Conservation (phyloP, 352 stramenopile species). For the Plasmopara muralis region DNA sequence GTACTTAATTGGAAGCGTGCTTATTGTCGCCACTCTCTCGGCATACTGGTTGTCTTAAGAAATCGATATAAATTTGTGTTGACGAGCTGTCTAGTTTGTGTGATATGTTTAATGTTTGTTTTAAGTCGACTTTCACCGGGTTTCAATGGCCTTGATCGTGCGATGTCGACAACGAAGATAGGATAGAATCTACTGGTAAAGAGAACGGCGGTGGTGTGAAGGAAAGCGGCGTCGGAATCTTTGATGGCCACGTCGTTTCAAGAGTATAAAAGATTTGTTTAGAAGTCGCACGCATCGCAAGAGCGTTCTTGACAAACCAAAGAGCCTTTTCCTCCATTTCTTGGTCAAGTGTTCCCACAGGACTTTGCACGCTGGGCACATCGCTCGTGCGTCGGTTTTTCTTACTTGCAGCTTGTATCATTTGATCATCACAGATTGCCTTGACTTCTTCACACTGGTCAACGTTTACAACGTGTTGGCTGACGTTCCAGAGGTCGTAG, state of each 20-base stretch:
- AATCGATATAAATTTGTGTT: constrained; percentile 3
- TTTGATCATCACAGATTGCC: too few species aligned
- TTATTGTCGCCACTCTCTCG: constrained; percentile 33
- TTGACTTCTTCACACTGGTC: too few species aligned
- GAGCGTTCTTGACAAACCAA: too few species aligned
- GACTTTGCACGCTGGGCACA: constrained; percentile 3
- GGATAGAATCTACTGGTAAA: too few species aligned
- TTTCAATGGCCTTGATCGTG: too few species aligned
- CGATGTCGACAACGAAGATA: too few species aligned
- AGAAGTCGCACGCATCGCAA: too few species aligned
- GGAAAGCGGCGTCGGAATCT: too few species aligned
- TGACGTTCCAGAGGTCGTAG: constrained; percentile 60
- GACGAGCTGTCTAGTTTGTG: not conserved
- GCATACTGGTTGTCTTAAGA: constrained; percentile 49
- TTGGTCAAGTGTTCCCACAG: constrained; percentile 32
- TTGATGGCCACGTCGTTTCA: too few species aligned
- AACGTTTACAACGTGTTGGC: not conserved
- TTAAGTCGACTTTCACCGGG: constrained; percentile 16
- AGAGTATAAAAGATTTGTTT: too few species aligned
- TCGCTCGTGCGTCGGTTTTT: constrained; percentile 18
- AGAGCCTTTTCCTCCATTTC: constrained; percentile 27
- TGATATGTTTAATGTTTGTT: constrained; percentile 9
- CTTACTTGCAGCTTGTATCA: constrained; percentile 18
- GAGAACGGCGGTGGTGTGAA: too few species aligned
- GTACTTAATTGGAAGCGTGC: constrained; percentile 31